Base-by-base conservation (phyloP, 805 yeast genomes). In the Kodamaea jinghongensis region DNA sequence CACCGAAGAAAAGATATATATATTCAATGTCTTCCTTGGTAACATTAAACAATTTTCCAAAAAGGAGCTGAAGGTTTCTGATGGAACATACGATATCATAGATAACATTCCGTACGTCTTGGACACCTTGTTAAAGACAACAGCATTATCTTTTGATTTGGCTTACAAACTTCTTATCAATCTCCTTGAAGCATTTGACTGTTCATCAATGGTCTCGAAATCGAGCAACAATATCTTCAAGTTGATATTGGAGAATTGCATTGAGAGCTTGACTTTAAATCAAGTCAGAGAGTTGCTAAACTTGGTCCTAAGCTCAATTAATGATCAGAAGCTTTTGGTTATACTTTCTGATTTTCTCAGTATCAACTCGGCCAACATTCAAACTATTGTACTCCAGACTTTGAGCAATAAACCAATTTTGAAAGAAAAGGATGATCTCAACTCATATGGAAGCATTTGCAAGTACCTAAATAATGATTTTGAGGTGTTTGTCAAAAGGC, bases 111-210 rank as follows among this genome's bases (percentile, higher is more conserved):
- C 68, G 1, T 36, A 36, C 17, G 47, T 56, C 6, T 45, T 64
- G 28, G 52, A 50, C 9, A 38, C 42, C 6, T 46, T 65, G 28
- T 56, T 62, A 31, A 41, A 43, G 12, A 36, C 37, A 11, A 48
- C 46, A 30, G 23, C 36, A 0, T 27, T 53, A 6, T 34, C 60
- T 0, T 57, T 46, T 37, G 59, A 55, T 3, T 34, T 37, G n/a
- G 41, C 58, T 1, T 49, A 54, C 37, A 56, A 53, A 29, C 40
- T 63, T 5, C 31, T 64, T 3, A 46, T 55, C n/a, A 52, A 47
- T 25, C 50, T 65, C 31, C 58, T 54, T 23, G 70, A 64, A 25
- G 56, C 68, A 0, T 66, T 66, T 47, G 63, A 32, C 9, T 27
- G 28, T 22, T 17, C 36, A 11, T 33, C 34, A 3, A 25, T 45